Conservation (phyloP, 2,329 filamentous ascomycete species). For the Colletotrichum filicis region DNA sequence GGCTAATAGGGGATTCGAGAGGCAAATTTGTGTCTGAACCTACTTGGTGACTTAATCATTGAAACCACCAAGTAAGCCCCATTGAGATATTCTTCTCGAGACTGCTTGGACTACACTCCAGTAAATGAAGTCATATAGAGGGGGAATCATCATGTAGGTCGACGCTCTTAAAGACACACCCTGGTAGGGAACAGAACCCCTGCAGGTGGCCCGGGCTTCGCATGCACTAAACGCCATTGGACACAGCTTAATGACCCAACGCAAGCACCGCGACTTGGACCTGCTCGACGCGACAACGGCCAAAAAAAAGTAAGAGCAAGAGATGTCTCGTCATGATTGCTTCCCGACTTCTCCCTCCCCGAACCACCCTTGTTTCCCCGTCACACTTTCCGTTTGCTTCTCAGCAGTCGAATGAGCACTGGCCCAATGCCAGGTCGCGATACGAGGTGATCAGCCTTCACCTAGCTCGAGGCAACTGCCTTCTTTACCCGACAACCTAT, state of each 20-base stretch:
- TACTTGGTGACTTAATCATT: no score
- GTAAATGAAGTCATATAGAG: no score
- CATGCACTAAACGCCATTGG: constrained; percentile 6
- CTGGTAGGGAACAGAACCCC: not conserved
- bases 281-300: constrained; percentile 2
- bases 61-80: no score
- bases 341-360: not conserved
- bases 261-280: not conserved
- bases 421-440: not conserved
- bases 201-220: constrained; percentile 4
- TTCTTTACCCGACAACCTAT: not conserved
- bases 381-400: not conserved
- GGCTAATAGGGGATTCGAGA: no score
- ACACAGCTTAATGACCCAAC: not conserved
- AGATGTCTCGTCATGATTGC: not conserved
- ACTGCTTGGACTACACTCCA: no score
- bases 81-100: no score
- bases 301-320: not conserved
- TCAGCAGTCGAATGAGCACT: not conserved
- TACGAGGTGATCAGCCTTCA: not conserved
- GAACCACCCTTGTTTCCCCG: not conserved
- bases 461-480: not conserved
- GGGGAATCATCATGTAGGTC: not conserved
- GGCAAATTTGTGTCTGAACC: no score
- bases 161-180: not conserved